These are phyloP conservation scores for Myrica gale DNA, from an alignment of 306 rosid genomes.

Conservation along the genomic window DNA sequence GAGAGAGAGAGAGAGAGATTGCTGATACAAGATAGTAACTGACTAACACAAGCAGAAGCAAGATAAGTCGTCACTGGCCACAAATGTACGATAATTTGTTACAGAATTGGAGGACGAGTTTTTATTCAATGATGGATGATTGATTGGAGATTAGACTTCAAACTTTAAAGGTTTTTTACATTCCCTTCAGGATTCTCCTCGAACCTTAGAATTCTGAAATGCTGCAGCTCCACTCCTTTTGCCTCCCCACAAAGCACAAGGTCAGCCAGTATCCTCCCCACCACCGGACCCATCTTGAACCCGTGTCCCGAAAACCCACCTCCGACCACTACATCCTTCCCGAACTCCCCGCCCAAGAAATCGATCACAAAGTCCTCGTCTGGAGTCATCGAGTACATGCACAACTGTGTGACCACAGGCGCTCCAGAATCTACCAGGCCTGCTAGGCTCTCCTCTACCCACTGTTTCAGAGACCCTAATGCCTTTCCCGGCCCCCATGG, in stretches of 20 bases:
- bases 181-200: conserved; percentile 44
- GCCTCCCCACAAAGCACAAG: conserved; percentile 56
- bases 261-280: conserved; percentile 64
- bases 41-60: not conserved
- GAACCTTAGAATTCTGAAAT: conserved; percentile 61
- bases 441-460: conserved; percentile 47
- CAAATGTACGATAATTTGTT: not conserved
- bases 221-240: conserved; percentile 52
- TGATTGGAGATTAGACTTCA: not conserved
- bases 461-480: conserved; percentile 44
- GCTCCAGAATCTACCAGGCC: conserved; percentile 58
- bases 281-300: conserved; percentile 80
- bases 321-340: conserved; percentile 68
- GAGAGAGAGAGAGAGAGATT: no score
- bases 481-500: conserved; percentile 55
- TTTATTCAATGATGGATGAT: no score
- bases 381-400: conserved; percentile 84
- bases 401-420: conserved; percentile 56
- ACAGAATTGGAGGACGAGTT: not conserved
- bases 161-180: conserved; percentile 29
- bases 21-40: no score
- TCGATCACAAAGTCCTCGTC: conserved; percentile 82
- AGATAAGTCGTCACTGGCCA: not conserved
- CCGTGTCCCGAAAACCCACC: conserved; percentile 96
- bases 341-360: conserved; percentile 74